Evolutionary conservation across 2,329 filamentous ascomycete genomes (phyloP).

Genomic region (Colletotrichum higginsianum): DNA sequence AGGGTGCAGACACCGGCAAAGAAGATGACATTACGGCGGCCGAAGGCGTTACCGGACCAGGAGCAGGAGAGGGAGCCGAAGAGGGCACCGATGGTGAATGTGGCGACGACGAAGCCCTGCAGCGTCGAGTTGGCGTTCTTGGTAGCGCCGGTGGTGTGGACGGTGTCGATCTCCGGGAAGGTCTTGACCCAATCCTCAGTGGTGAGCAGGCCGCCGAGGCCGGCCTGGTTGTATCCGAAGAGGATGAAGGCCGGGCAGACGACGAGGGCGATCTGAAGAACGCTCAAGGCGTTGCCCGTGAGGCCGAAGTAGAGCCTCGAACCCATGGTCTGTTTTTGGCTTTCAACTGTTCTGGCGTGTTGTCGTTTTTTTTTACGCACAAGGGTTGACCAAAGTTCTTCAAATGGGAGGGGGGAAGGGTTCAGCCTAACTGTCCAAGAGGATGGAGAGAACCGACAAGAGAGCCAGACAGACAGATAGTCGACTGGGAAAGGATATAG

Average conservation of each 20-base stretch:
- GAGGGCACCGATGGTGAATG: constrained; percentile 56
- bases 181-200: constrained; percentile 52
- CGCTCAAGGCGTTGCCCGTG: constrained; percentile 53
- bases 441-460: background rate
- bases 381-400: constrained; percentile 23
- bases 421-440: constrained; percentile 19
- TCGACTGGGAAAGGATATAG: constrained; percentile 25
- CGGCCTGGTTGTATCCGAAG: constrained; percentile 60
- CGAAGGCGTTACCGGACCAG: constrained; percentile 52
- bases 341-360: background rate
- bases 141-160: constrained; percentile 49
- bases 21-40: constrained; percentile 52
- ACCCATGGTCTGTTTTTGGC: constrained; percentile 22
- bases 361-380: constrained; percentile 13
- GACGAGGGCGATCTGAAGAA: constrained; percentile 58
- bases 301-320: constrained; percentile 49
- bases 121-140: constrained; percentile 53
- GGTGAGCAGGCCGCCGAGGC: constrained; percentile 55
- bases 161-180: constrained; percentile 57
- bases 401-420: constrained; percentile 8
- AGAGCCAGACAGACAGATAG: constrained; percentile 24
- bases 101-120: constrained; percentile 55
- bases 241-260: constrained; percentile 60
- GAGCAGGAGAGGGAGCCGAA: constrained; percentile 55
- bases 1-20: constrained; percentile 52